Evolutionary conservation across 1,139 yeast genomes (phyloP).

Genomic region (Lizanozyma gosingica): DNA sequence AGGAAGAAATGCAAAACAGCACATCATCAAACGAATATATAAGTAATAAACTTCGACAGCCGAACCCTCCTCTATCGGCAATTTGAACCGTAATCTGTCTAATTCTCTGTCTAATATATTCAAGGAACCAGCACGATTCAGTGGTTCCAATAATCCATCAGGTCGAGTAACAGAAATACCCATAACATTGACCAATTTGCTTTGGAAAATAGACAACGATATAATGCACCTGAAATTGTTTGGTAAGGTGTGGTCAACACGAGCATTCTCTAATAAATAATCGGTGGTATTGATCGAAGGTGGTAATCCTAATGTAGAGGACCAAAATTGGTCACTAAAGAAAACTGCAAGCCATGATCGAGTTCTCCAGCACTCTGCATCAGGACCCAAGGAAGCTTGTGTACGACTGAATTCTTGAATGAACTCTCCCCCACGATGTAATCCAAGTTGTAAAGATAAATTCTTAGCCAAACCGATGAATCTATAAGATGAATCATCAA

Average conservation of each 20-base stretch:
- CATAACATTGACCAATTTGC: constrained; percentile 76
- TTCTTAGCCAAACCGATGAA: constrained; percentile 83
- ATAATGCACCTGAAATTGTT: constrained; percentile 64
- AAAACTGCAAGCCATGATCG: constrained; percentile 87
- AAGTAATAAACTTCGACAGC: constrained; percentile 70
- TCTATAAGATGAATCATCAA: constrained; percentile 87
- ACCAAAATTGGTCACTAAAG: constrained; percentile 86
- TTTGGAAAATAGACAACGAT: constrained; percentile 72
- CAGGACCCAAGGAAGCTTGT: constrained; percentile 75
- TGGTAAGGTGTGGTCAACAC: constrained; percentile 61
- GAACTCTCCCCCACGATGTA: constrained; percentile 83
- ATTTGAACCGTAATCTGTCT: constrained; percentile 56
- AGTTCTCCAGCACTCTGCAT: constrained; percentile 92
- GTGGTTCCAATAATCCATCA: constrained; percentile 83
- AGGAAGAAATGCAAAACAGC: constrained; percentile 86
- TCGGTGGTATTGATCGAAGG: constrained; percentile 77
- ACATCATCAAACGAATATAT: constrained; percentile 72
- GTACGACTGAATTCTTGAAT: constrained; percentile 86
- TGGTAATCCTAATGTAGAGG: constrained; percentile 79
- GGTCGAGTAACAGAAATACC: constrained; percentile 84
- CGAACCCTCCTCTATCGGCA: constrained; percentile 54
- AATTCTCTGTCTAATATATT: constrained; percentile 71
- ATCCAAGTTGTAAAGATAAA: constrained; percentile 79
- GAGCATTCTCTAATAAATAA: constrained; percentile 70
- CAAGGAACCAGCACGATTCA: constrained; percentile 72